Percentiles rank a stretch among this genome's conserved stretches.
These are phyloP conservation scores for Cucurbita maxima DNA, from an alignment of 306 rosid genomes.

Conservation along the genomic window DNA sequence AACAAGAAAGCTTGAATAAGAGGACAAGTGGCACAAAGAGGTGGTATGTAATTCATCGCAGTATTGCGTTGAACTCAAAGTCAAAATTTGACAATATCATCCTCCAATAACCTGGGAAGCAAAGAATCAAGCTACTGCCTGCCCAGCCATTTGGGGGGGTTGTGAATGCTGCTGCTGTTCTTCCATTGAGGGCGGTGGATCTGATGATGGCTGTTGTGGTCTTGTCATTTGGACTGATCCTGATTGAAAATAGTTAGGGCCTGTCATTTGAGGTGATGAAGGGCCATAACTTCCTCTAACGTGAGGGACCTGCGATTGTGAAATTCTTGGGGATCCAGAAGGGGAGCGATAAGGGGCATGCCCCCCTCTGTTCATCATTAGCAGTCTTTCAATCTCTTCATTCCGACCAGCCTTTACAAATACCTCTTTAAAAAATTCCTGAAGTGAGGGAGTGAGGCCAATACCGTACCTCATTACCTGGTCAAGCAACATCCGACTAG, in stretches of 20 bases:
- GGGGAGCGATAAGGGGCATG: slow-evolving; percentile 23
- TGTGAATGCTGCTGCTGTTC: background rate
- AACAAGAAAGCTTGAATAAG: background rate
- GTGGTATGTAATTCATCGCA: background rate
- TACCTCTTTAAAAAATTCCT: slow-evolving; percentile 29
- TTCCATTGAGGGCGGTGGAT: background rate
- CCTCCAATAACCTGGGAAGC: background rate
- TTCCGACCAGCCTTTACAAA: slow-evolving; percentile 49
- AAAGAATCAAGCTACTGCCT: background rate
- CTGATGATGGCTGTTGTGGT: background rate
- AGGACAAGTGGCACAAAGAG: background rate
- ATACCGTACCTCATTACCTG: slow-evolving; percentile 68
- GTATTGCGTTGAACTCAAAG: background rate
- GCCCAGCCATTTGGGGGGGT: background rate
- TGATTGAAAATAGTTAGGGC: background rate
- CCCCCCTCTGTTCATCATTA: slow-evolving; percentile 33
- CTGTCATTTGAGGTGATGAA: background rate
- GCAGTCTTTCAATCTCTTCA: slow-evolving; percentile 57
- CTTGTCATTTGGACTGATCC: background rate
- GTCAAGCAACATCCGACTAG: slow-evolving; percentile 36
- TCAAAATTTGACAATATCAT: background rate
- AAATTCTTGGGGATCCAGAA: slow-evolving; percentile 24
- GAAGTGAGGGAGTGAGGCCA: slow-evolving; percentile 53
- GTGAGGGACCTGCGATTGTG: slow-evolving; percentile 9
- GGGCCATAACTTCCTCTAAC: background rate